Conservation (phyloP, 163 green algal genomes). For the Prototheca stagnorum region DNA sequence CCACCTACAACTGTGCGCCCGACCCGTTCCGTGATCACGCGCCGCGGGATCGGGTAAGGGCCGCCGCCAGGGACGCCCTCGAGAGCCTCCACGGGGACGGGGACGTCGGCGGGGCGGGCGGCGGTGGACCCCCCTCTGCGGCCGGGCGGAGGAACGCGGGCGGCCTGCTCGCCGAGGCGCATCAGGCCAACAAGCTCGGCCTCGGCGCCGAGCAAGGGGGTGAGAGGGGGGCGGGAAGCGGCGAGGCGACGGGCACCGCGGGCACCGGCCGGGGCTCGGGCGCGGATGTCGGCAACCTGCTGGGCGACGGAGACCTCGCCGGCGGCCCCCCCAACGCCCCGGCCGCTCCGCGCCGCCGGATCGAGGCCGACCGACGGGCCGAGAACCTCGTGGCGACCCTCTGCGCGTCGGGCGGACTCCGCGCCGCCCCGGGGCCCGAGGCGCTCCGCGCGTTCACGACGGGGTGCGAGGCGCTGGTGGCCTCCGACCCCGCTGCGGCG, state of each 20-base stretch:
- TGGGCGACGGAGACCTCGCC: not conserved
- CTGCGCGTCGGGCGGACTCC: conserved; percentile 28
- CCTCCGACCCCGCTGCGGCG: conserved; percentile 34
- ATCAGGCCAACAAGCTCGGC: not conserved
- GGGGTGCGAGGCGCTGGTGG: conserved; percentile 39
- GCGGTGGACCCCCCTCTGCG: too few species aligned
- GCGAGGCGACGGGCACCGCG: not conserved
- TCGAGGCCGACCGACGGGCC: not conserved
- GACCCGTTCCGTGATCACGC: conserved; percentile 25
- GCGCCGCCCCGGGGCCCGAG: conserved; percentile 39
- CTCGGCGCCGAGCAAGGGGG: not conserved
- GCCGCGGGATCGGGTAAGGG: conserved; percentile 23
- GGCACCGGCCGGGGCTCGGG: not conserved
- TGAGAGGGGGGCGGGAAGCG: not conserved
- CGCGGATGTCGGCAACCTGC: not conserved
- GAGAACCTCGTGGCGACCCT: not conserved
- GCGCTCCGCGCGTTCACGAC: conserved; percentile 65
- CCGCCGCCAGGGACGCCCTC: conserved; percentile 56
- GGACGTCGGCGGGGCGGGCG: not conserved
- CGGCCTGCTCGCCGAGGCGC: not conserved
- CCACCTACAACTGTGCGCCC: conserved; percentile 13
- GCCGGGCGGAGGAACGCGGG: not conserved
- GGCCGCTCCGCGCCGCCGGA: not conserved
- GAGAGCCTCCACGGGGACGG: conserved; percentile 30
- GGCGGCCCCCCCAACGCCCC: not conserved